A percentile compares a stretch with the other conserved stretches of the same genome.
phyloP scores from a whole-genome alignment of 2,329 filamentous ascomycete genomes.

The Rhinocladiella similis region DNA sequence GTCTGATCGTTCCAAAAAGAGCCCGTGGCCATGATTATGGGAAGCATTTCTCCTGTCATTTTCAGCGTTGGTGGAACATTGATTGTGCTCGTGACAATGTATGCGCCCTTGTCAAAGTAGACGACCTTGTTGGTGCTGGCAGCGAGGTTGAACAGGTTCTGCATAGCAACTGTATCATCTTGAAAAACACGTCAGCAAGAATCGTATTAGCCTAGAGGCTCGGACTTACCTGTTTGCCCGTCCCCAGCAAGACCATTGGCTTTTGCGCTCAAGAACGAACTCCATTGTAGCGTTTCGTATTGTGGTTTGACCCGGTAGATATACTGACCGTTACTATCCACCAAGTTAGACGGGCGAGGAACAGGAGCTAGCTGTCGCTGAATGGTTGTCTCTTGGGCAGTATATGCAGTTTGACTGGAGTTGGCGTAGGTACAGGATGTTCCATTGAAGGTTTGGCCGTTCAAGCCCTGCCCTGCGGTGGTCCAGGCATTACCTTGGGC shows the following conservation, averaged over 20 bases:
- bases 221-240: constrained; percentile 48
- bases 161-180: constrained; percentile 62
- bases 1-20: constrained; percentile 32
- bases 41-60: constrained; percentile 59
- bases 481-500: constrained; percentile 70
- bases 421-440: constrained; percentile 27
- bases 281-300: constrained; percentile 43
- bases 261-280: constrained; percentile 47
- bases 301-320: constrained; percentile 56
- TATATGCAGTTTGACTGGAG: constrained; percentile 30
- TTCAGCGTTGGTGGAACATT: constrained; percentile 60
- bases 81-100: constrained; percentile 69
- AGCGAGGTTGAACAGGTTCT: constrained; percentile 56
- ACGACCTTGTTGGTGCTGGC: constrained; percentile 55
- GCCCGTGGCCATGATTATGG: constrained; percentile 37
- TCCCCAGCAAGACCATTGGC: constrained; percentile 50
- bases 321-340: constrained; percentile 53
- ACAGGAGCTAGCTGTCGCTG: constrained; percentile 56
- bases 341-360: constrained; percentile 44
- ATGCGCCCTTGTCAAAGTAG: constrained; percentile 75
- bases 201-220: too few relatives aligned
- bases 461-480: constrained; percentile 22
- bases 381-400: constrained; percentile 38
- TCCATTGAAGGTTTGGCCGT: constrained; percentile 26
- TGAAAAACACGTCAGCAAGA: neutral